A percentile compares a stretch with the other conserved stretches of the same genome.
Conservation (phyloP, 164 flowering plant species). For the Nymphaea thermarum region DNA sequence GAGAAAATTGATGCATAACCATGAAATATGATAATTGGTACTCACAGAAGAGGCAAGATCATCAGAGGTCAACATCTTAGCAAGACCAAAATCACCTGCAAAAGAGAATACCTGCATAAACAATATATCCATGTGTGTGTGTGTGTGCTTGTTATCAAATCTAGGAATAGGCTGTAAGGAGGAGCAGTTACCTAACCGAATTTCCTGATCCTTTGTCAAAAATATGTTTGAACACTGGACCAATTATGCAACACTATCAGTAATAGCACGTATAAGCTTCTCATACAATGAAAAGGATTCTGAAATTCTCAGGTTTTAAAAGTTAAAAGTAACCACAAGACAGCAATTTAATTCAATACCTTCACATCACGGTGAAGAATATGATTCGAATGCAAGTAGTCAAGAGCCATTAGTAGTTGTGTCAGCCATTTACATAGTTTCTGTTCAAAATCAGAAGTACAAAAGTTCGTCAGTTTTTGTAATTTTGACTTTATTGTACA, state of each 20-base stretch:
- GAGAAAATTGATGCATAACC: no score
- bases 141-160: no score
- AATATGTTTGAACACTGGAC: slow-evolving; percentile 96
- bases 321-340: neutral
- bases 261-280: slow-evolving; percentile 4
- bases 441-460: slow-evolving; percentile 24
- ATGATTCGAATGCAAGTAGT: slow-evolving; percentile 83
- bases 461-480: no score
- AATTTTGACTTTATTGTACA: no score
- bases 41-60: slow-evolving; percentile 98
- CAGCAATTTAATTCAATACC: slow-evolving; percentile 14
- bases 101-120: no score
- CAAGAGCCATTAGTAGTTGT: slow-evolving; percentile 93
- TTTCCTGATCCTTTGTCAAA: slow-evolving; percentile 81
- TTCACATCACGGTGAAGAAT: slow-evolving; percentile 99
- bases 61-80: slow-evolving; percentile 87
- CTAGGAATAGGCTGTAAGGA: no score
- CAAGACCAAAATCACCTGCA: slow-evolving; percentile 99
- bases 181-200: slow-evolving; percentile 7
- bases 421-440: slow-evolving; percentile 95
- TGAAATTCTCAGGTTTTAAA: neutral
- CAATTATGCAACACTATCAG: slow-evolving; percentile 21
- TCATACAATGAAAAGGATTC: neutral
- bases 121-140: no score
- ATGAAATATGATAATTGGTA: neutral